phyloP scores from a whole-genome alignment of 73 alveolate genomes.

The Paramecium pentaurelia region DNA sequence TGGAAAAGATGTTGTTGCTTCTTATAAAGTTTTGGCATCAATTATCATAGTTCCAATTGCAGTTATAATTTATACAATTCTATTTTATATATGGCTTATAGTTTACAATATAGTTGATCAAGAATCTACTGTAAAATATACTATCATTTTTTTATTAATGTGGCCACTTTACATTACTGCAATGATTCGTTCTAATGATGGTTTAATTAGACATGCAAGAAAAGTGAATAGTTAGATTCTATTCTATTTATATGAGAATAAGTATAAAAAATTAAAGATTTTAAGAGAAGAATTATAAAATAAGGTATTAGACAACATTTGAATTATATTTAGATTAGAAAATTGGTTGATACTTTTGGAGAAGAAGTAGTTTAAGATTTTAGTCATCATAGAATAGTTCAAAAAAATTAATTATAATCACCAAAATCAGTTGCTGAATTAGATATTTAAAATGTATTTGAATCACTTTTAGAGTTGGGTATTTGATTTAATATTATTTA shows the following conservation, averaged over 20 bases:
- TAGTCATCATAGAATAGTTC: constrained; percentile 54
- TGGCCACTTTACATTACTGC: constrained; percentile 75
- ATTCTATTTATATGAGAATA: constrained; percentile 63
- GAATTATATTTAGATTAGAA: background rate
- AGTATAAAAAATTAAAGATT: constrained; percentile 52
- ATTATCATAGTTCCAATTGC: background rate
- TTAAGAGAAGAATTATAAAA: constrained; percentile 61
- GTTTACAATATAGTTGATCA: constrained; percentile 10
- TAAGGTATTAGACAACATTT: constrained; percentile 44
- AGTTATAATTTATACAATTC: constrained; percentile 45
- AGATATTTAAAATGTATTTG: constrained; percentile 63
- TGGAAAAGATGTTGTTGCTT: constrained; percentile 85
- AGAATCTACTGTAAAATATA: background rate
- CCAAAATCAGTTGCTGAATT: constrained; percentile 42
- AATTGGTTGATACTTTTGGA: constrained; percentile 63
- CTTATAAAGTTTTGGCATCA: constrained; percentile 68
- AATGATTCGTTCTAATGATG: constrained; percentile 72
- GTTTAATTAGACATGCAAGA: constrained; percentile 47
- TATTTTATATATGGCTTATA: constrained; percentile 44
- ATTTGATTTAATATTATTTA: constrained; percentile 29
- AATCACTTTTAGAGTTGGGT: constrained; percentile 60
- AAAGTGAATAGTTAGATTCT: constrained; percentile 58
- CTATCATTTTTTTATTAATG: constrained; percentile 53
- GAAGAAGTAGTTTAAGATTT: constrained; percentile 66
- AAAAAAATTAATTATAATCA: background rate